phyloP scores from a whole-genome alignment of 305 asterid genomes.

The Coffea humblotiana region DNA sequence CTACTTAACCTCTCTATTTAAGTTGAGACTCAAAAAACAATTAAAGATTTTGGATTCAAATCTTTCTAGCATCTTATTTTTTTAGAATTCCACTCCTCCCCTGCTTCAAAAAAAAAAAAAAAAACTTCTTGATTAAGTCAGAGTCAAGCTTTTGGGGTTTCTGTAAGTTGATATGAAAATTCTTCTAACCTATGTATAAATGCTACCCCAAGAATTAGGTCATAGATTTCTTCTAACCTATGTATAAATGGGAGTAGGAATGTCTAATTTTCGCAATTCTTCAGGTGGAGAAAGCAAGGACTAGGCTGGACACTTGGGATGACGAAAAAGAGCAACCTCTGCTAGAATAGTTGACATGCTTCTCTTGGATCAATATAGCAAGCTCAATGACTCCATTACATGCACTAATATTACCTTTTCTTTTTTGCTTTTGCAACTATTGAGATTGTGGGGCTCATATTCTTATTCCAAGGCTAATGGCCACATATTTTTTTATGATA shows the following conservation, averaged over 20 bases:
- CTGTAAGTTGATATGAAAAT: no score
- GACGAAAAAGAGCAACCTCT: conserved; percentile 5
- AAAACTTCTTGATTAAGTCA: no score
- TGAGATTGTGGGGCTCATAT: no score
- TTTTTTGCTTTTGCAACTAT: no score
- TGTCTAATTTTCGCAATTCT: not conserved
- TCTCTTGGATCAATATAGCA: conserved; percentile 10
- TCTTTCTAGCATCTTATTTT: no score
- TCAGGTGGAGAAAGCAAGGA: conserved; percentile 52
- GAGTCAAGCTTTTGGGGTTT: no score
- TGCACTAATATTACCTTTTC: not conserved
- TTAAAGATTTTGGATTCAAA: no score
- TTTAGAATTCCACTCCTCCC: no score
- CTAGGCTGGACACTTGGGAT: conserved; percentile 42
- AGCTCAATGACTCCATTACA: not conserved
- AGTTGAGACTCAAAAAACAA: no score
- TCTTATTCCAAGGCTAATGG: not conserved
- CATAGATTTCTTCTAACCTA: no score
- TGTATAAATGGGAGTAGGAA: not conserved
- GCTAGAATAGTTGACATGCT: not conserved
- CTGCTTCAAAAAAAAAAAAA: no score
- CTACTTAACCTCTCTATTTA: not conserved
- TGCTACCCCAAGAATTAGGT: not conserved
- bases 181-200: not conserved
- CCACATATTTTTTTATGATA: not conserved